These are phyloP conservation scores for Xylariaceae sp. DNA, from an alignment of 2,329 filamentous ascomycete genomes.

Conservation along the genomic window DNA sequence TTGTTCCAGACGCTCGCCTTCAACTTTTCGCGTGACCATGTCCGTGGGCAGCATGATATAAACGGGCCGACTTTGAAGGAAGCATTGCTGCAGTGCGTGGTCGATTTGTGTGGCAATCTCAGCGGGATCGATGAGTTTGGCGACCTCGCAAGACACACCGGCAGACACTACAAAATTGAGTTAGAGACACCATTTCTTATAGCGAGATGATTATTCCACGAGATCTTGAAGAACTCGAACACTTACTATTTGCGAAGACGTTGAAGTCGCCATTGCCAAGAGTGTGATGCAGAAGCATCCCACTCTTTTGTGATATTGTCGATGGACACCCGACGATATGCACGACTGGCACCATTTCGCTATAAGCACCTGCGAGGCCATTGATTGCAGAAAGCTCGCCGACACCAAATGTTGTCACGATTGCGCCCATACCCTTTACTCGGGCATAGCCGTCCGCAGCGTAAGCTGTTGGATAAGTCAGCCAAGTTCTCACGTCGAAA, in stretches of 20 bases:
- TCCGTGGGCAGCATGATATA: constrained; percentile 84
- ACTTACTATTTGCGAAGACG: constrained; percentile 66
- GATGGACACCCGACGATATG: constrained; percentile 54
- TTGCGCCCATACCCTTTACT: constrained; percentile 65
- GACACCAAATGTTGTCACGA: constrained; percentile 75
- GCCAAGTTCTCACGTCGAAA: neutral
- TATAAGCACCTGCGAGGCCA: constrained; percentile 70
- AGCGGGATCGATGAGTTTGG: constrained; percentile 66
- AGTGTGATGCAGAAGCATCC: constrained; percentile 62
- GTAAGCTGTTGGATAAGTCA: constrained; percentile 50
- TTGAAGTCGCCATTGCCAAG: constrained; percentile 78
- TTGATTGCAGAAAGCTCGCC: constrained; percentile 73
- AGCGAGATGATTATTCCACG: too few species aligned
- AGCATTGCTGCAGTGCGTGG: constrained; percentile 71
- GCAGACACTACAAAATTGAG: constrained; percentile 50
- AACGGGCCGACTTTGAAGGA: constrained; percentile 70
- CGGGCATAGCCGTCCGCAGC: constrained; percentile 79
- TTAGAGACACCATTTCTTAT: too few species aligned
- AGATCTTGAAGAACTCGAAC: too few species aligned
- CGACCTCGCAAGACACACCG: constrained; percentile 67
- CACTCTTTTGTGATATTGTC: constrained; percentile 44
- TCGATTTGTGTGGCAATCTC: constrained; percentile 77
- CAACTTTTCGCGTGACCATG: constrained; percentile 72
- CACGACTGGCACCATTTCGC: constrained; percentile 69
- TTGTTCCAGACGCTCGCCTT: constrained; percentile 68